These are phyloP conservation scores for Pterula multifida DNA, from an alignment of 1,284 basidiomycete species.

Conservation along the genomic window DNA sequence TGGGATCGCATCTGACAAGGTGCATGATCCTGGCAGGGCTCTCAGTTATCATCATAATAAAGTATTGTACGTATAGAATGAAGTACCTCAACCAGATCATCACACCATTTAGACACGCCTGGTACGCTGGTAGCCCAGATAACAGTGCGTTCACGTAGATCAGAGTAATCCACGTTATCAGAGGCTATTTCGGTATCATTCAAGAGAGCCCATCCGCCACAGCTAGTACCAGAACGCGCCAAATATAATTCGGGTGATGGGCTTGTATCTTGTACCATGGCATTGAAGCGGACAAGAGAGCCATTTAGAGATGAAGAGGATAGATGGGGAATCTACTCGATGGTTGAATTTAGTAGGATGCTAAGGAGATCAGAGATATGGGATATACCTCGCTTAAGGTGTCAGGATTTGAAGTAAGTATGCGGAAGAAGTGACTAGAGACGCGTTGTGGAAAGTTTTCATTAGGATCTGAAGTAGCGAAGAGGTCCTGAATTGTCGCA, in stretches of 20 bases:
- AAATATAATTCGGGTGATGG: constrained; percentile 61
- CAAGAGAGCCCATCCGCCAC: constrained; percentile 59
- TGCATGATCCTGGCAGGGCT: constrained; percentile 10
- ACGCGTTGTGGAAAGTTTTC: constrained; percentile 35
- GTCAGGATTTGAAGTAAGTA: constrained; percentile 29
- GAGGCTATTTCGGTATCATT: constrained; percentile 19
- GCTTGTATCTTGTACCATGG: constrained; percentile 75
- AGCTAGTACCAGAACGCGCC: constrained; percentile 25
- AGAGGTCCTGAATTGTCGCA: constrained; percentile 33
- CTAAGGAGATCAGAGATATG: no score
- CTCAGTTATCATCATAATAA: constrained; percentile 4
- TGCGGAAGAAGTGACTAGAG: constrained; percentile 32
- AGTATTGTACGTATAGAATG: background rate
- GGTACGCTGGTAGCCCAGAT: constrained; percentile 66
- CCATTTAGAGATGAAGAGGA: constrained; percentile 20
- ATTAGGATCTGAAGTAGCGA: constrained; percentile 15
- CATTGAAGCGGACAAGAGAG: constrained; percentile 53
- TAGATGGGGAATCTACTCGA: constrained; percentile 34
- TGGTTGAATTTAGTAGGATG: background rate
- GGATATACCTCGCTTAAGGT: constrained; percentile 31
- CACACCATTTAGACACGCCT: constrained; percentile 42
- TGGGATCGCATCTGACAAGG: constrained; percentile 29
- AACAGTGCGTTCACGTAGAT: constrained; percentile 47
- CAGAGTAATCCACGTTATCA: constrained; percentile 27
- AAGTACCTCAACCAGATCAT: constrained; percentile 18